phyloP scores from a whole-genome alignment of 2,329 filamentous ascomycete species.

The Beauveria brongniartii region DNA sequence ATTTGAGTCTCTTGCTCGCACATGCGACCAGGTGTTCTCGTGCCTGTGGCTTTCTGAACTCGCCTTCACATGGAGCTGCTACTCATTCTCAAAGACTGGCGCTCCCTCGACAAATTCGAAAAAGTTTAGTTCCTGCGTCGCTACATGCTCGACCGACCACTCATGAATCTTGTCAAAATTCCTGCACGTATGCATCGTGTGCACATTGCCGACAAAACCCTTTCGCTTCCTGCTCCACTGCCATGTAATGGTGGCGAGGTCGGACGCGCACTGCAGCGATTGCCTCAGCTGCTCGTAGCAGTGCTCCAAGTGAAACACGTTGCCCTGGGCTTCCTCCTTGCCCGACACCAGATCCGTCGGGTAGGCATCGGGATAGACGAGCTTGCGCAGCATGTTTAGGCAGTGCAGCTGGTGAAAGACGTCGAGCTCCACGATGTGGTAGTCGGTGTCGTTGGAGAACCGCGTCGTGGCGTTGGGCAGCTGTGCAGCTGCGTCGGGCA shows the following conservation, averaged over 20 bases:
- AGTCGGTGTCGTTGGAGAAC: slow-evolving; percentile 43
- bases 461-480: slow-evolving; percentile 45
- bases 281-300: slow-evolving; percentile 47
- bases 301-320: slow-evolving; percentile 32
- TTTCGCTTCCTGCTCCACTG: slow-evolving; percentile 35
- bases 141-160: slow-evolving; percentile 34
- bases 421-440: slow-evolving; percentile 48
- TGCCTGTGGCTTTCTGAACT: not conserved
- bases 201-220: slow-evolving; percentile 44
- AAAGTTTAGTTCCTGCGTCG: slow-evolving; percentile 12
- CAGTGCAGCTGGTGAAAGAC: slow-evolving; percentile 46
- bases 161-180: slow-evolving; percentile 42
- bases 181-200: slow-evolving; percentile 43
- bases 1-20: too few species aligned
- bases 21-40: too few species aligned
- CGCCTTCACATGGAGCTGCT: not conserved
- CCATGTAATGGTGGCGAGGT: slow-evolving; percentile 47
- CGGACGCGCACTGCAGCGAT: slow-evolving; percentile 45
- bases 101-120: slow-evolving; percentile 13
- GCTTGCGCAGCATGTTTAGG: slow-evolving; percentile 38
- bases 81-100: slow-evolving; percentile 8
- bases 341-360: slow-evolving; percentile 30
- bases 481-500: slow-evolving; percentile 40
- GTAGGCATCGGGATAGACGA: slow-evolving; percentile 41
- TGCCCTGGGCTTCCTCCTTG: slow-evolving; percentile 33